phyloP scores from a whole-genome alignment of 148 eudicot species.

The Vaccinium macrocarpon region DNA sequence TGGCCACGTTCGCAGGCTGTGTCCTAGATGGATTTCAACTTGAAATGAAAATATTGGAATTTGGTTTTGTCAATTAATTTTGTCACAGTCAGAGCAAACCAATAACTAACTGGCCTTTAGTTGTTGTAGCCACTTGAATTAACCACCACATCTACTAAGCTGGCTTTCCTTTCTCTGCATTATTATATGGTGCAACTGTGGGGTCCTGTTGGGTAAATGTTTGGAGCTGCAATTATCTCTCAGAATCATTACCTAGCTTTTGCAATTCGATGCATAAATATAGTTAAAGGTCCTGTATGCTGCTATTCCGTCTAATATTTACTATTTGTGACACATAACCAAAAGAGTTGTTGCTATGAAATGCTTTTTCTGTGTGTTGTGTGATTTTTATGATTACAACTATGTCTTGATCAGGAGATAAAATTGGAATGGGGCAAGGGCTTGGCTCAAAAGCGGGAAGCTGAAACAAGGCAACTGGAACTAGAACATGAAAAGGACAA shows the following conservation, averaged over 20 bases:
- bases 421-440: conserved; percentile 99
- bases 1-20: not conserved
- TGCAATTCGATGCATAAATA: not conserved
- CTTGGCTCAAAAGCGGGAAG: conserved; percentile 95
- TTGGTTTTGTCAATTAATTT: not conserved
- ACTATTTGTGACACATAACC: not conserved
- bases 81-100: not conserved
- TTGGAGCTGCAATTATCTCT: not conserved
- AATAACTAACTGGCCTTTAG: not conserved
- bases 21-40: not conserved
- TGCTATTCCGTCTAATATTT: not conserved
- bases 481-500: conserved; percentile 80
- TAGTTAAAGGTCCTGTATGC: not conserved
- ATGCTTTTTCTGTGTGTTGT: not conserved
- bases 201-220: not conserved
- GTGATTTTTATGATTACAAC: conserved; percentile 2
- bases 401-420: conserved; percentile 55
- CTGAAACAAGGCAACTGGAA: conserved; percentile 67
- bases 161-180: not conserved
- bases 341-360: not conserved
- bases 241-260: not conserved
- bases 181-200: not conserved
- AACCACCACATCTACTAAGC: not conserved
- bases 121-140: not conserved
- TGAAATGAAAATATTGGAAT: not conserved